A percentile compares a stretch with the other conserved stretches of the same genome.
Conservation (phyloP, 2,329 filamentous ascomycete species). For the Lachnellula cervina region DNA sequence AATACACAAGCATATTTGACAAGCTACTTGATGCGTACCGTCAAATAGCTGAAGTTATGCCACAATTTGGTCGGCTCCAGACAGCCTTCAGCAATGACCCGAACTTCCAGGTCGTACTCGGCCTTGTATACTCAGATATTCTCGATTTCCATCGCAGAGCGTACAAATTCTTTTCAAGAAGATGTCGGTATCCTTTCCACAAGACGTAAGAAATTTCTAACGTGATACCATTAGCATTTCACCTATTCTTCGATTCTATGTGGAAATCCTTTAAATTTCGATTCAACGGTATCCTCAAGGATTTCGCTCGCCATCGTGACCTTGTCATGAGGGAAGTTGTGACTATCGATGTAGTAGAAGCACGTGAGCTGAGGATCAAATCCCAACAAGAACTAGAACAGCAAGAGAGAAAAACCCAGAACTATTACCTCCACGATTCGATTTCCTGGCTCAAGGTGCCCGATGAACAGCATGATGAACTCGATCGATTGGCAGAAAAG, state of each 20-base stretch:
- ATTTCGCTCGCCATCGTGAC: slow-evolving; percentile 5
- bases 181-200: neutral
- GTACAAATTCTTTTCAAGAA: slow-evolving; percentile 39
- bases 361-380: slow-evolving; percentile 1
- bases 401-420: neutral
- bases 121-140: slow-evolving; percentile 44
- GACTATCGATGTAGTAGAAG: slow-evolving; percentile 8
- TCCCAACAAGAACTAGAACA: slow-evolving; percentile 1
- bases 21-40: slow-evolving; percentile 37
- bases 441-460: slow-evolving; percentile 10
- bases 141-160: slow-evolving; percentile 43
- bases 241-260: slow-evolving; percentile 10
- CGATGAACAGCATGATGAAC: neutral
- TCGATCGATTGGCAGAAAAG: neutral
- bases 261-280: slow-evolving; percentile 13
- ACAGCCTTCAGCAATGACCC: slow-evolving; percentile 28
- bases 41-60: slow-evolving; percentile 36
- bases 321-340: slow-evolving; percentile 6
- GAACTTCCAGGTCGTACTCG: slow-evolving; percentile 38
- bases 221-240: slow-evolving; percentile 2
- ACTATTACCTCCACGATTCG: slow-evolving; percentile 6
- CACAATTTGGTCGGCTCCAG: slow-evolving; percentile 35
- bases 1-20: slow-evolving; percentile 35
- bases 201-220: slow-evolving; percentile 10
- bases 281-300: slow-evolving; percentile 9